These are phyloP conservation scores for Aspergillus spinulosporus DNA, from an alignment of 2,329 filamentous ascomycete species.

Conservation along the genomic window DNA sequence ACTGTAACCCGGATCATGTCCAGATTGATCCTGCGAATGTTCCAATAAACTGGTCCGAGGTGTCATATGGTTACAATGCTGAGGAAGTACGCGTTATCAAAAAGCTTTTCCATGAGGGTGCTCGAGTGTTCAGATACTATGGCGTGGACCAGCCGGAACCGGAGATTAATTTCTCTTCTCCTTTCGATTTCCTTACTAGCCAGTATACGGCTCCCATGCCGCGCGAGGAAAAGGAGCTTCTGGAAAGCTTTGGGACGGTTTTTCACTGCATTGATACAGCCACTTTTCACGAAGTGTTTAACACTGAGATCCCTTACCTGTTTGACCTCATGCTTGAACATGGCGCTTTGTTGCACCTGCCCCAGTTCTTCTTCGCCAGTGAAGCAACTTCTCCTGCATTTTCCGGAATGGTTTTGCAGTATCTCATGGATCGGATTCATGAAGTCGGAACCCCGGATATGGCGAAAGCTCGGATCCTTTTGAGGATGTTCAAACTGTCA, in stretches of 20 bases:
- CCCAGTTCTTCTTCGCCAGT: constrained; percentile 97
- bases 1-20: constrained; percentile 72
- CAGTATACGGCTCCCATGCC: constrained; percentile 92
- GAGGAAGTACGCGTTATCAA: constrained; percentile 96
- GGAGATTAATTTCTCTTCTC: constrained; percentile 74
- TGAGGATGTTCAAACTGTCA: constrained; percentile 94
- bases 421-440: constrained; percentile 94
- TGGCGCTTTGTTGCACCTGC: constrained; percentile 87
- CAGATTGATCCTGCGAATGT: constrained; percentile 74
- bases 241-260: constrained; percentile 96
- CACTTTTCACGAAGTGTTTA: constrained; percentile 97
- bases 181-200: constrained; percentile 89
- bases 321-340: constrained; percentile 99
- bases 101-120: constrained; percentile 95
- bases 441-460: constrained; percentile 91
- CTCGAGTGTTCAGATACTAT: constrained; percentile 95
- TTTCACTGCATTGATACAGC: constrained; percentile 98
- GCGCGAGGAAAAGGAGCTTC: constrained; percentile 94
- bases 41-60: constrained; percentile 89
- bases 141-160: constrained; percentile 76
- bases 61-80: constrained; percentile 93
- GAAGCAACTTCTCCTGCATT: constrained; percentile 97
- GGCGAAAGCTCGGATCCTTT: constrained; percentile 85
- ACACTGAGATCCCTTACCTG: constrained; percentile 92
- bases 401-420: constrained; percentile 95